Base-by-base conservation (phyloP, 2,329 filamentous ascomycete species). In the Aspergillus pseudotamarii region DNA sequence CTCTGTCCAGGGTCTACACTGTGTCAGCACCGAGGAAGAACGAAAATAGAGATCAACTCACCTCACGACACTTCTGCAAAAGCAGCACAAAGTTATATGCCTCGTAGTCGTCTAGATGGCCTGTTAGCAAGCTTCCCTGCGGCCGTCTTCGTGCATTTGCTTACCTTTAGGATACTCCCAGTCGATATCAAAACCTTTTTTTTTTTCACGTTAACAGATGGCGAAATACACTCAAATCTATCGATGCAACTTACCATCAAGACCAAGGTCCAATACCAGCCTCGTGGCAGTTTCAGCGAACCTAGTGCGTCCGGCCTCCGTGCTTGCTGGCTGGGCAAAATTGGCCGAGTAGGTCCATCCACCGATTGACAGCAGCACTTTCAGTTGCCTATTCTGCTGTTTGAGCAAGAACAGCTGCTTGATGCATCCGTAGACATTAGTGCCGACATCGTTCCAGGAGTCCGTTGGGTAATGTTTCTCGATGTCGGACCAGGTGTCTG, bases 331-430 rank as follows among this genome's bases (percentile, higher is more conserved):
- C 32, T 79, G 81, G 1, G 87, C 82, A 78, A 97, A 96, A 80
- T 96, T 95, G 76, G 86, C 78, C 4, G 89, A 91, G 75, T 91
- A 92, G 0, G 88, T 91, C 88, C 89, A 94, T 19, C 93, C 92
- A 36, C 92, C 92, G 62, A 95, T 91, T 60, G 90, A 94, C 3
- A 97, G 86, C 9, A 97, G 84, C 4, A 90, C 83, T 76, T 96
- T 96, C 63, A 95, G 76, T 59, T 91, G 87, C 38, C 92, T 86
- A 74, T 95, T 87, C 69, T 84, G 80, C 78, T 92, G 89, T 81
- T 95, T 95, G 63, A 91, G 84, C 8, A 91, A 77, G 75, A 86
- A 91, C 1, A 96, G 81, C 73, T 94, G 91, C 79, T 94, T 93
- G 63, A 92, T 78, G 71, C 87, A 90, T 50, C 92, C 92, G 71